Percentiles rank a stretch among this genome's conserved stretches.
phyloP scores from a whole-genome alignment of 2,329 filamentous ascomycete species.

The Pseudogymnoascus sp. region DNA sequence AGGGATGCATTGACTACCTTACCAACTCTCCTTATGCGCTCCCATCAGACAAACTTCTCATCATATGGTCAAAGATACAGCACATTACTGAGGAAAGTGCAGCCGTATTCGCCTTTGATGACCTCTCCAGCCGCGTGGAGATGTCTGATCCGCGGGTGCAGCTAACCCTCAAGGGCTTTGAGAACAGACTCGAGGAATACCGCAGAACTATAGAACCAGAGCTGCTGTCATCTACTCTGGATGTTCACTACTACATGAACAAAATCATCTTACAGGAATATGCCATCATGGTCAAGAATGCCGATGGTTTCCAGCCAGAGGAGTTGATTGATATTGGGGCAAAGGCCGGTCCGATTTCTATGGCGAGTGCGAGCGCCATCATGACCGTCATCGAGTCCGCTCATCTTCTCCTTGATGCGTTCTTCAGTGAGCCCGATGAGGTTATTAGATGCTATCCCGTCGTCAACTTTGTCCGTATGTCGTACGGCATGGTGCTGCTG shows the following conservation, averaged over 20 bases:
- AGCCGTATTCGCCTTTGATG: constrained; percentile 42
- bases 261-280: constrained; percentile 51
- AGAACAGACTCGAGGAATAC: constrained; percentile 41
- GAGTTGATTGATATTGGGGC: constrained; percentile 16
- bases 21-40: constrained; percentile 28
- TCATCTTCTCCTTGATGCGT: constrained; percentile 42
- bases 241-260: constrained; percentile 39
- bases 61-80: constrained; percentile 33
- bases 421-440: constrained; percentile 37
- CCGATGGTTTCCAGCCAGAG: constrained; percentile 37
- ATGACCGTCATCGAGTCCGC: constrained; percentile 42
- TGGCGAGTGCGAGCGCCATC: constrained; percentile 40
- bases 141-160: constrained; percentile 46
- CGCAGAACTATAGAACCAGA: constrained; percentile 32
- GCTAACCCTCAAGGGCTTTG: constrained; percentile 43
- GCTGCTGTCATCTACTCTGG: constrained; percentile 15
- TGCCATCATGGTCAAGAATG: constrained; percentile 46
- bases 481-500: constrained; percentile 45
- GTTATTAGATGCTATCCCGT: constrained; percentile 39
- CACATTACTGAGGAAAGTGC: constrained; percentile 47
- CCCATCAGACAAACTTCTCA: constrained; percentile 29
- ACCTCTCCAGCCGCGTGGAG: constrained; percentile 30
- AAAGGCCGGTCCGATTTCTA: constrained; percentile 29
- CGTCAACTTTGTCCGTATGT: constrained; percentile 42
- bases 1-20: constrained; percentile 34